Conservation (phyloP, 441 rosid species). For the Theobroma grandiflorum region DNA sequence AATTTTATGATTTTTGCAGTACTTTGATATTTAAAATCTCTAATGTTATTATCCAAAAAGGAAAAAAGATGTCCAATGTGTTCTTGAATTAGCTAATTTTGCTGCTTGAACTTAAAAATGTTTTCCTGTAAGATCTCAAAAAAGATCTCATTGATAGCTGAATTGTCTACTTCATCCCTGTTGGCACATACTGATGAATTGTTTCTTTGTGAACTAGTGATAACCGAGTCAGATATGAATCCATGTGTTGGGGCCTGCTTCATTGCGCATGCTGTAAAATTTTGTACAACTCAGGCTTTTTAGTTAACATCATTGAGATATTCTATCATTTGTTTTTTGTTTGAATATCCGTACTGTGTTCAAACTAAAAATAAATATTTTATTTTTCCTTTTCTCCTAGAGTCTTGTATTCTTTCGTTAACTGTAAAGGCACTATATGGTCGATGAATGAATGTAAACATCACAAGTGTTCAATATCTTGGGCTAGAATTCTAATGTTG, state of each 20-base stretch:
- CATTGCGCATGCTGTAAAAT: slow-evolving; percentile 47
- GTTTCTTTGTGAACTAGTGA: slow-evolving; percentile 41
- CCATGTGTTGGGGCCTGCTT: slow-evolving; percentile 49
- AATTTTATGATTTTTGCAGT: not conserved
- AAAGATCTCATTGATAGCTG: not conserved
- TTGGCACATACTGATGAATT: slow-evolving; percentile 9
- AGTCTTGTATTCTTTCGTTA: not conserved
- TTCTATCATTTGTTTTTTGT: not conserved
- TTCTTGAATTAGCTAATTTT: too few species aligned
- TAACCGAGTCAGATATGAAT: slow-evolving; percentile 40
- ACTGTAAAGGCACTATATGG: not conserved
- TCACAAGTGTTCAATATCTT: not conserved
- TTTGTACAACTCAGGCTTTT: slow-evolving; percentile 33
- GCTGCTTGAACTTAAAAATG: too few species aligned
- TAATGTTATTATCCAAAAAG: not conserved
- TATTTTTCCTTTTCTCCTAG: not conserved
- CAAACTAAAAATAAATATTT: not conserved
- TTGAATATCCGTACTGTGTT: not conserved
- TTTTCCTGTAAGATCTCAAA: too few species aligned
- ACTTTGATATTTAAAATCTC: not conserved
- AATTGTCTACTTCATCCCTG: not conserved
- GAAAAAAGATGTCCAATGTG: too few species aligned
- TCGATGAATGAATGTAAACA: not conserved
- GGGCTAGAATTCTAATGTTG: not conserved
- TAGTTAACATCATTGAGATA: slow-evolving; percentile 26